Base-by-base conservation (phyloP, 1,284 basidiomycete species). In the Austroboletus rostrupii region DNA sequence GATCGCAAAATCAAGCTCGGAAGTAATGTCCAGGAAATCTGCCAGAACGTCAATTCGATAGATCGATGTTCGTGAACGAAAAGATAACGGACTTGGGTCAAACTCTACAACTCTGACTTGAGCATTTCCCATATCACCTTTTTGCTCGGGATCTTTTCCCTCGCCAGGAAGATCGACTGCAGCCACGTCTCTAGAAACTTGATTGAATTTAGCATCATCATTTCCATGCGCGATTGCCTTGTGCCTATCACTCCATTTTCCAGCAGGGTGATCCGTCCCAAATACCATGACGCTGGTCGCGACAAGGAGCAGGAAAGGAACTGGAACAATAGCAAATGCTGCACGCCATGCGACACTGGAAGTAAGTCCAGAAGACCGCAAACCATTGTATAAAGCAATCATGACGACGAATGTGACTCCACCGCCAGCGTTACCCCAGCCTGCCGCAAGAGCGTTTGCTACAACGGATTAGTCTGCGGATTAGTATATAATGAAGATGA, bases 231-330 rank as follows among this genome's bases (percentile, higher is more conserved):
- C 31, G 5, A n/a, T 69, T 69, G 72, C 61, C n/a, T 69, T 71
- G 60, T 81, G 74, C 7, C 82, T 70, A 28, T 79, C 67, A 11
- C 69, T 65, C 83, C 83, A 85, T 50, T 71, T 73, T 2, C 83
- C 83, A 9, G 74, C 73, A 0, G 83, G 83, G 44, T 82, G 80
- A 57, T 85, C 83, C 47, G 76, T 77, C 1, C 81, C 83, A 53
- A 78, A 75, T 16, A 80, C 54, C 32, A 85, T 52, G 37, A 70
- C 72, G 11, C 75, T 49, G 3, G 58, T 52, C 3, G 81, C 80
- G 17, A 75, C 70, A 32, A 71, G 46, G 45, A 84, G 60, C 3
- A 85, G 68, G 35, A 78, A 65, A 1, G 83, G 83, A 0, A 81
- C 79, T 1, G 83, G 83, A 2, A 85, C 73, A 33, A 80, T 72